Conservation (phyloP, 1,139 yeast species). For the Kurtzmaniella quercitrusa region DNA sequence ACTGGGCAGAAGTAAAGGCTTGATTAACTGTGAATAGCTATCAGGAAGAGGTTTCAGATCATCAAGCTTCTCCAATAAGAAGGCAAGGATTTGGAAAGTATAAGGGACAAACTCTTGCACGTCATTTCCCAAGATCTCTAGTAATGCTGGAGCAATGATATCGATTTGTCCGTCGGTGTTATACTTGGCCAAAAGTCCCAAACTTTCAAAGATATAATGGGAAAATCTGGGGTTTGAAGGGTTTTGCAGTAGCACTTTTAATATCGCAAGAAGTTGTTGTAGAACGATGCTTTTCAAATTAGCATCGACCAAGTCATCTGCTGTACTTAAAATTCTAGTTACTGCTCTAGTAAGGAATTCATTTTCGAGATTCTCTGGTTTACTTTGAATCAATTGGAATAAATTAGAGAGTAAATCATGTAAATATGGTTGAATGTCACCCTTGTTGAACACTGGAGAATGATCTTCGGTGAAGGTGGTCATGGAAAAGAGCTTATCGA, state of each 20-base stretch:
- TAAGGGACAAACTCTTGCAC: conserved; percentile 95
- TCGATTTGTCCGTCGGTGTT: conserved; percentile 40
- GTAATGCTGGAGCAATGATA: conserved; percentile 60
- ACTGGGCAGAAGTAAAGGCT: conserved; percentile 81
- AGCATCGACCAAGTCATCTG: conserved; percentile 56
- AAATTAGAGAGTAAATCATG: conserved; percentile 57
- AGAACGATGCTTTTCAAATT: conserved; percentile 45
- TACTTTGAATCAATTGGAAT: conserved; percentile 50
- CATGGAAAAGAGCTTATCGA: conserved; percentile 81
- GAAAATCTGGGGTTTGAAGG: conserved; percentile 95
- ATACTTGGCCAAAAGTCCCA: conserved; percentile 70
- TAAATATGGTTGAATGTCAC: conserved; percentile 53
- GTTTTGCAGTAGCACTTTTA: conserved; percentile 71
- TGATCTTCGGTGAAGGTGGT: conserved; percentile 50
- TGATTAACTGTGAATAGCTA: conserved; percentile 60
- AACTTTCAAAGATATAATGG: conserved; percentile 85
- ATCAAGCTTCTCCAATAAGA: conserved; percentile 64
- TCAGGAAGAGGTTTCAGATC: conserved; percentile 49
- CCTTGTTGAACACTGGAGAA: conserved; percentile 59
- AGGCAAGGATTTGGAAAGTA: conserved; percentile 83
- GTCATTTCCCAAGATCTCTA: conserved; percentile 71
- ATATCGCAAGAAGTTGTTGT: conserved; percentile 64
- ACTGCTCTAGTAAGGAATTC: conserved; percentile 87
- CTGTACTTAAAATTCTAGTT: conserved; percentile 76
- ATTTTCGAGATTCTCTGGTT: conserved; percentile 88